These are phyloP conservation scores for Laburnicola sp. DNA, from an alignment of 2,329 filamentous ascomycete genomes.

Conservation along the genomic window DNA sequence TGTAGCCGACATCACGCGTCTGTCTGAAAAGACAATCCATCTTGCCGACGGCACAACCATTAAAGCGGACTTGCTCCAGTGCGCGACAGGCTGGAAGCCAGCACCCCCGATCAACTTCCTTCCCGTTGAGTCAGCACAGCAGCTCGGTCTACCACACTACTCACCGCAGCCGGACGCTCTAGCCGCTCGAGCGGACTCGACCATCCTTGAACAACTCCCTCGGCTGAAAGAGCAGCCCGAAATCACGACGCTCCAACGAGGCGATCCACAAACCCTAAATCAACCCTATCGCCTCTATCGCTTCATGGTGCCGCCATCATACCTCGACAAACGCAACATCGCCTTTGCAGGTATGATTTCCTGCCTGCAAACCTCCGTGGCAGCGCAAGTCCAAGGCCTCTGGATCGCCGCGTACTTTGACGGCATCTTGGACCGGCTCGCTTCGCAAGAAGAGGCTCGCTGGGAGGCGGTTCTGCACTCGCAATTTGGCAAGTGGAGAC, in stretches of 20 bases:
- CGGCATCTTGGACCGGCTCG: constrained; percentile 46
- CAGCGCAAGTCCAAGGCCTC: constrained; percentile 44
- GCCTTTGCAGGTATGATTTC: constrained; percentile 47
- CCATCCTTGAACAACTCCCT: constrained; percentile 59
- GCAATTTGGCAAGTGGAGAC: constrained; percentile 37
- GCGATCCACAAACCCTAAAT: constrained; percentile 9
- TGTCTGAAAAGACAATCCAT: constrained; percentile 53
- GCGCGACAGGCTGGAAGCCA: constrained; percentile 61
- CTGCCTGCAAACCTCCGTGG: constrained; percentile 38
- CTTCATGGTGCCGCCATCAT: constrained; percentile 47
- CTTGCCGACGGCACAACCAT: constrained; percentile 53
- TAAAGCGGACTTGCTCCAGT: constrained; percentile 49
- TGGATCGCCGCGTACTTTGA: constrained; percentile 66
- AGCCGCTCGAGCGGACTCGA: constrained; percentile 48
- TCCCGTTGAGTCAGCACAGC: constrained; percentile 8
- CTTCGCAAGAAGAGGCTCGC: constrained; percentile 16
- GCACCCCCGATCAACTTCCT: constrained; percentile 58
- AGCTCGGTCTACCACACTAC: constrained; percentile 30
- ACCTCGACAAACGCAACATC: constrained; percentile 39
- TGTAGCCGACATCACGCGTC: constrained; percentile 56
- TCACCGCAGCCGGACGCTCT: constrained; percentile 10
- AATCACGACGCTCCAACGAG: constrained; percentile 7
- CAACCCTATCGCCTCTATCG: constrained; percentile 51
- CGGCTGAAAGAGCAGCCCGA: constrained; percentile 57
- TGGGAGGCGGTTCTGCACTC: constrained; percentile 35